A percentile compares a stretch with the other conserved stretches of the same genome.
phyloP scores from a whole-genome alignment of 2,329 filamentous ascomycete genomes.

The Ilyonectria mors-panacis region DNA sequence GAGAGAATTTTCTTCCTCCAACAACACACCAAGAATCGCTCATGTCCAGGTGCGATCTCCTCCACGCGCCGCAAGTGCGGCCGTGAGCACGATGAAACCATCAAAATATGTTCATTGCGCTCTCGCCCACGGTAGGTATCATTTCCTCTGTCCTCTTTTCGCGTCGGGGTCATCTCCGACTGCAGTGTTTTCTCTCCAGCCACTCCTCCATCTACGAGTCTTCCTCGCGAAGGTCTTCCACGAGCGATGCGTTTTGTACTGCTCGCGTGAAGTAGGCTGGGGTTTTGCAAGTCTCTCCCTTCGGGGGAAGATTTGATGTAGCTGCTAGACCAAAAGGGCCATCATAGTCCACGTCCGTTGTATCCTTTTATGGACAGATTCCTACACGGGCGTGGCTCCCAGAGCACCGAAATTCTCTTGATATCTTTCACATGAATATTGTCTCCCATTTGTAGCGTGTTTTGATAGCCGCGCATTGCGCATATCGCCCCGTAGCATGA shows the following conservation, averaged over 20 bases:
- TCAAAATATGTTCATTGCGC: neutral
- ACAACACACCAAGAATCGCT: conserved; percentile 1
- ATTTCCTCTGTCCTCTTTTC: conserved; percentile 1
- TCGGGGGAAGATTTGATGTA: conserved; percentile 35
- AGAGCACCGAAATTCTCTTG: conserved; percentile 61
- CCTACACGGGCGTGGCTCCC: conserved; percentile 67
- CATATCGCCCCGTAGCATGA: neutral
- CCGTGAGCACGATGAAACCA: neutral
- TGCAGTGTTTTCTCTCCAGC: conserved; percentile 51
- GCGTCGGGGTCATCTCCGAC: neutral
- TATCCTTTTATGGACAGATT: conserved; percentile 38
- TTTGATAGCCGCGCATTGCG: neutral
- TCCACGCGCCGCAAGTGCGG: conserved; percentile 10
- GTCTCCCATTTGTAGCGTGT: neutral
- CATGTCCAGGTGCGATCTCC: neutral
- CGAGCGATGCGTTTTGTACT: conserved; percentile 55
- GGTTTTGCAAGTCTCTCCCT: conserved; percentile 27
- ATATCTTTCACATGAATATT: neutral
- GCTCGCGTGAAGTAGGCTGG: conserved; percentile 55
- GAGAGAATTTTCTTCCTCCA: conserved; percentile 19
- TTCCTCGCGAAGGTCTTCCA: conserved; percentile 54
- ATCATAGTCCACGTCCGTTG: conserved; percentile 69
- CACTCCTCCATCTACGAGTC: conserved; percentile 54
- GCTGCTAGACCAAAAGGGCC: conserved; percentile 65
- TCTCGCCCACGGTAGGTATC: conserved; percentile 22